phyloP scores from a whole-genome alignment of 345 rosid genomes.

The Hibiscus mutabilis region DNA sequence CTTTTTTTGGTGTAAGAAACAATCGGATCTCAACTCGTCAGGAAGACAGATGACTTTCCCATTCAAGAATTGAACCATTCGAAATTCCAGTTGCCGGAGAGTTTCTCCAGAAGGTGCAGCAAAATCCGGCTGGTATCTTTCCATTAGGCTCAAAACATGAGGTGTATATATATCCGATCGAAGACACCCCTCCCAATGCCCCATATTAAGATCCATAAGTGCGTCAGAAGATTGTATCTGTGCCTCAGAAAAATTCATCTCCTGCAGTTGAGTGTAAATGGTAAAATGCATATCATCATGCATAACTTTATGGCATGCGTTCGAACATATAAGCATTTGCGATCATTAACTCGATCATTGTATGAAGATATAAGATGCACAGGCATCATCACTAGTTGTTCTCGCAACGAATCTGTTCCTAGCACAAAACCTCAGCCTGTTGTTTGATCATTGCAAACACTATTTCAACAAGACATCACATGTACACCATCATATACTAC shows the following conservation, averaged over 20 bases:
- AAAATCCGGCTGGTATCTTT: slow-evolving; percentile 79
- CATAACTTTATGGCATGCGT: not conserved
- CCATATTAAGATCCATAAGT: slow-evolving; percentile 63
- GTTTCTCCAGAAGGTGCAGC: slow-evolving; percentile 81
- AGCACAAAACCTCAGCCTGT: too few relatives aligned
- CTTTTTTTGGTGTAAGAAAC: slow-evolving; percentile 37
- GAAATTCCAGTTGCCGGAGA: slow-evolving; percentile 79
- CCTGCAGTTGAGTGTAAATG: slow-evolving; percentile 33
- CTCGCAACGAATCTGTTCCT: too few relatives aligned
- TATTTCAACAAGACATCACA: too few relatives aligned
- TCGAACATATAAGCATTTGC: not conserved
- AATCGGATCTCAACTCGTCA: slow-evolving; percentile 59
- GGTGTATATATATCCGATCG: slow-evolving; percentile 53
- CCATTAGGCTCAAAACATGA: slow-evolving; percentile 52
- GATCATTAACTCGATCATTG: too few relatives aligned
- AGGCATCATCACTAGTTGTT: too few relatives aligned
- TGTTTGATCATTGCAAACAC: too few relatives aligned
- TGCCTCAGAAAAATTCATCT: slow-evolving; percentile 65
- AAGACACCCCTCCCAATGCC: slow-evolving; percentile 78
- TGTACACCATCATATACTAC: too few relatives aligned
- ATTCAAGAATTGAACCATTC: slow-evolving; percentile 83
- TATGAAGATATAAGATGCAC: too few relatives aligned
- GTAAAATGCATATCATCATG: not conserved
- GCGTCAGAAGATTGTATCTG: slow-evolving; percentile 70
- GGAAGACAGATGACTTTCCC: slow-evolving; percentile 46